phyloP scores from a whole-genome alignment of 192 early-diverging fungal species.

The Haplosporangium gracile region DNA sequence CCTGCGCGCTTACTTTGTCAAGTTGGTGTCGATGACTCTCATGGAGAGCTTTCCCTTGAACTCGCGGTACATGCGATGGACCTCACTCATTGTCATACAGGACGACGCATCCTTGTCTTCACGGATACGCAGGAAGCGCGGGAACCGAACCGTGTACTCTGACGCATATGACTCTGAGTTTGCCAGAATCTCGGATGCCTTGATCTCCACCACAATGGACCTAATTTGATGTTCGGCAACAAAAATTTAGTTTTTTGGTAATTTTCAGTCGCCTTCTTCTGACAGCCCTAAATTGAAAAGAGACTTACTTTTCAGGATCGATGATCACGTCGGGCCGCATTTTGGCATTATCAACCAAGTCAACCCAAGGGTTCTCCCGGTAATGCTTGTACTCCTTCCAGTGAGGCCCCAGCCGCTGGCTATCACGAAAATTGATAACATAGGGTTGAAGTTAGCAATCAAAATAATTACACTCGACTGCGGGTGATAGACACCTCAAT shows the following conservation, averaged over 20 bases:
- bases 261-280: neutral
- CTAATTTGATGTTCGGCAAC: constrained; percentile 9
- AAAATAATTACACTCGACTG: neutral
- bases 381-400: constrained; percentile 56
- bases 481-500: neutral
- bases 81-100: constrained; percentile 60
- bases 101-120: constrained; percentile 71
- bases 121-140: constrained; percentile 76
- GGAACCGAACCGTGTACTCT: constrained; percentile 83
- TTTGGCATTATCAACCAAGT: constrained; percentile 60
- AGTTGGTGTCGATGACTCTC: constrained; percentile 5
- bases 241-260: neutral
- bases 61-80: constrained; percentile 49
- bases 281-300: neutral
- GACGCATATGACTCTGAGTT: constrained; percentile 65
- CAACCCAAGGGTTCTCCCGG: constrained; percentile 48
- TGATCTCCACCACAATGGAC: constrained; percentile 75
- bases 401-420: constrained; percentile 30
- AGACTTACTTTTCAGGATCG: constrained; percentile 64
- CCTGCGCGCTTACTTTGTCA: constrained; percentile 6
- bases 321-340: constrained; percentile 83
- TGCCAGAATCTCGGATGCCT: constrained; percentile 73
- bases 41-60: constrained; percentile 42
- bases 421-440: neutral
- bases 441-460: neutral